phyloP scores from a whole-genome alignment of 768 basidiomycete genomes.

The Boletus vinaceobasis region DNA sequence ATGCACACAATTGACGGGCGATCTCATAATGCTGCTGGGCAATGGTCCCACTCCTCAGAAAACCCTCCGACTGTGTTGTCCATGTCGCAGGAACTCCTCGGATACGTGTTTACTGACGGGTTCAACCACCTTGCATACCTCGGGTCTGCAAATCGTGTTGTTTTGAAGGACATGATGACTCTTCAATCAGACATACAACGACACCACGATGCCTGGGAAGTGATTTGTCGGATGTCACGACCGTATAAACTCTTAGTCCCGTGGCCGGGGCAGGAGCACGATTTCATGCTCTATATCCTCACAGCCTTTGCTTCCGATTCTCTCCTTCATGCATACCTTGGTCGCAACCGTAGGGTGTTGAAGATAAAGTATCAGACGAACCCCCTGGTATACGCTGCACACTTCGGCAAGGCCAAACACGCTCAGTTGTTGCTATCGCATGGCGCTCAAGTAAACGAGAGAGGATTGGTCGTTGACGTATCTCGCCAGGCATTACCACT shows the following conservation, averaged over 20 bases:
- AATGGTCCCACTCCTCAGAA: not conserved
- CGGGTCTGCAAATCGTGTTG: not conserved
- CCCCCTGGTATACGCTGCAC: conserved; percentile 10
- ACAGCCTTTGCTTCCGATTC: not conserved
- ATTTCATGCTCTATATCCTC: conserved; percentile 10
- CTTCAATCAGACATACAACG: not conserved
- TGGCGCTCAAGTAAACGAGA: conserved; percentile 3
- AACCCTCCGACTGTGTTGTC: not conserved
- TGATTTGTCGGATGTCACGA: not conserved
- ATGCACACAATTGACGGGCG: not conserved
- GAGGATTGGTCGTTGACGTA: conserved; percentile 1
- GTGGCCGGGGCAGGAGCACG: conserved; percentile 2
- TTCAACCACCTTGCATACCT: conserved; percentile 8
- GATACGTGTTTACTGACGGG: conserved; percentile 1
- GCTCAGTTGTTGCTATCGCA: not conserved
- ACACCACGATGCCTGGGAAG: not conserved
- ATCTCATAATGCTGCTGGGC: not conserved
- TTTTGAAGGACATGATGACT: not conserved
- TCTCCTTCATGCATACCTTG: conserved; percentile 4
- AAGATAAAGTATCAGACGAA: not conserved
- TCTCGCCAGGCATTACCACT: conserved; percentile 1
- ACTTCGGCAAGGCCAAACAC: conserved; percentile 5
- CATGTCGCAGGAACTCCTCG: not conserved
- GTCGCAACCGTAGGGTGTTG: not conserved
- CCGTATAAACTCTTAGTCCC: not conserved